Conservation (phyloP, 345 rosid species). For the Garcia nutans region DNA sequence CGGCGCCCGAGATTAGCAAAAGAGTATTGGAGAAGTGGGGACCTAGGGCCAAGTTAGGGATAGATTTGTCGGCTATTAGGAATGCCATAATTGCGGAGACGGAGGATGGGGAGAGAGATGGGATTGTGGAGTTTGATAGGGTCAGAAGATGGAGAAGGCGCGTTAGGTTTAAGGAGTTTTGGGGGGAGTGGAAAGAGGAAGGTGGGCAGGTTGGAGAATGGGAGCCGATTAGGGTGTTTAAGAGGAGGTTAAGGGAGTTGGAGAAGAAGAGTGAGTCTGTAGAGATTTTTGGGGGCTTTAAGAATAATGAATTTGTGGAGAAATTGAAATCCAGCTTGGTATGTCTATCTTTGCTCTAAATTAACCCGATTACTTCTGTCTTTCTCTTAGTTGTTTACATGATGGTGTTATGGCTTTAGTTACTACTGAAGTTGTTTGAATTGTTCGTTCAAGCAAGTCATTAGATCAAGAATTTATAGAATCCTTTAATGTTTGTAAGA, state of each 20-base stretch:
- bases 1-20: slow-evolving; percentile 86
- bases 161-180: slow-evolving; percentile 51
- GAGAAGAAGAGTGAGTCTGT: slow-evolving; percentile 64
- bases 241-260: slow-evolving; percentile 67
- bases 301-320: slow-evolving; percentile 72
- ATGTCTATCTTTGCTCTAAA: slow-evolving; percentile 18
- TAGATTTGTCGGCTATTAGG: slow-evolving; percentile 78
- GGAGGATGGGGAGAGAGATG: slow-evolving; percentile 31
- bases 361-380: not conserved
- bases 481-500: not conserved
- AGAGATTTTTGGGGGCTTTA: slow-evolving; percentile 69
- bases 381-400: not conserved
- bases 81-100: slow-evolving; percentile 71
- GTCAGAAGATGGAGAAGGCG: slow-evolving; percentile 46
- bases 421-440: not conserved
- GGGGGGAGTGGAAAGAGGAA: slow-evolving; percentile 42
- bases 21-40: slow-evolving; percentile 85
- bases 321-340: slow-evolving; percentile 90
- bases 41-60: slow-evolving; percentile 64
- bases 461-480: not conserved
- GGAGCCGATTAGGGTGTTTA: slow-evolving; percentile 78
- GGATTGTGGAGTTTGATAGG: slow-evolving; percentile 46
- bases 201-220: slow-evolving; percentile 53
- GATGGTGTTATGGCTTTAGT: not conserved
- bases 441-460: not conserved